Conservation (phyloP, 1,284 basidiomycete species). For the Tremellales sp. region DNA sequence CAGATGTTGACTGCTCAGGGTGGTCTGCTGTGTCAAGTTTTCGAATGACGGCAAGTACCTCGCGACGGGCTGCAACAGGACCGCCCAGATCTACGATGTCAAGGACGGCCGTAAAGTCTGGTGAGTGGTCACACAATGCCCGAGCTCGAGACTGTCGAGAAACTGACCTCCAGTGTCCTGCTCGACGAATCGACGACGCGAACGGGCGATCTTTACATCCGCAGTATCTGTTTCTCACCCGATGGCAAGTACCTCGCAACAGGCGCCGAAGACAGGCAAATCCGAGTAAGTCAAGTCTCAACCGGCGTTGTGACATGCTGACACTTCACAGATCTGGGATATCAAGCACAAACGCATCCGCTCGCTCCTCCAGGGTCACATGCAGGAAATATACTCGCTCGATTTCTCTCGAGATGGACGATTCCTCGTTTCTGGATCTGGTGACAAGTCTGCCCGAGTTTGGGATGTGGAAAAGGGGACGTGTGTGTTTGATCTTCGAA, state of each 20-base stretch:
- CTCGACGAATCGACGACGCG: slow-evolving; percentile 63
- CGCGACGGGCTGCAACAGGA: slow-evolving; percentile 86
- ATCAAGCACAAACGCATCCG: slow-evolving; percentile 68
- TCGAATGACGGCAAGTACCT: slow-evolving; percentile 81
- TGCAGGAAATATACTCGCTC: slow-evolving; percentile 85
- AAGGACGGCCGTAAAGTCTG: slow-evolving; percentile 76
- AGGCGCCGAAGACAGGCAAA: slow-evolving; percentile 76
- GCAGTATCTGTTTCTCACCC: slow-evolving; percentile 77
- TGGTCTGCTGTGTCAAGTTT: slow-evolving; percentile 89
- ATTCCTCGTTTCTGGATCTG: slow-evolving; percentile 80
- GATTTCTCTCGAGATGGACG: slow-evolving; percentile 78
- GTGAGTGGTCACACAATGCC: slow-evolving; percentile 49
- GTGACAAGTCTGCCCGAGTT: slow-evolving; percentile 82
- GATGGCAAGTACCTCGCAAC: slow-evolving; percentile 76
- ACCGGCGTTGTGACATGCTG: background rate
- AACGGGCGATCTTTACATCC: slow-evolving; percentile 71
- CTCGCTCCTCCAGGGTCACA: slow-evolving; percentile 74
- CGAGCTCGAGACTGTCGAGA: background rate
- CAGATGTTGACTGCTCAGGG: slow-evolving; percentile 51
- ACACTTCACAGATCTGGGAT: slow-evolving; percentile 71
- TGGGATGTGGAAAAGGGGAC: slow-evolving; percentile 72
- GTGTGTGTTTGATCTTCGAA: slow-evolving; percentile 52
- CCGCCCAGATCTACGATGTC: slow-evolving; percentile 84
- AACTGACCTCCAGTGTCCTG: slow-evolving; percentile 55
- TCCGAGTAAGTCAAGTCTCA: slow-evolving; percentile 57